These are phyloP conservation scores for Russula emetica DNA, from an alignment of 768 basidiomycete species.

Conservation along the genomic window DNA sequence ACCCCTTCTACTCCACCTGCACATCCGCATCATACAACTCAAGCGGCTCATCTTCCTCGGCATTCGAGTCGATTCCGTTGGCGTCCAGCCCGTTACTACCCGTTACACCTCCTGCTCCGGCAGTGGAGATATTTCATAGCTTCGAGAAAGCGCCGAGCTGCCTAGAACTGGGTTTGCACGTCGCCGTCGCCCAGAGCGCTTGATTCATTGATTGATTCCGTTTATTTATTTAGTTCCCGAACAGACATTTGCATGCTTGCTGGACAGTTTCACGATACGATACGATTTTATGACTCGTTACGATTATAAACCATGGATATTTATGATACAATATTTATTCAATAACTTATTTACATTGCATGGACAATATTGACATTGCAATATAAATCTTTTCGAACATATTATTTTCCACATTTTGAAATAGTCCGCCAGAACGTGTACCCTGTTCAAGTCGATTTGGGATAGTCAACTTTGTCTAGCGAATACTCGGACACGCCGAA, in stretches of 20 bases:
- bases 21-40: neutral
- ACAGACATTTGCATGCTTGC: neutral
- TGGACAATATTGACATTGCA: neutral
- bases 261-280: slow-evolving; percentile 3
- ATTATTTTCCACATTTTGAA: neutral
- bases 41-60: neutral
- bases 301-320: neutral
- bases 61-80: slow-evolving; percentile 4
- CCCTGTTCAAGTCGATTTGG: no score
- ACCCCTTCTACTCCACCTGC: neutral
- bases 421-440: no score
- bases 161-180: neutral
- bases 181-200: neutral
- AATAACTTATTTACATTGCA: slow-evolving; percentile 1
- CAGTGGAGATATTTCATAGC: neutral
- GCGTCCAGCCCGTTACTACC: neutral
- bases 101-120: slow-evolving; percentile 12
- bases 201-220: neutral
- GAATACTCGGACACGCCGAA: no score
- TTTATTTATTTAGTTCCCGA: neutral
- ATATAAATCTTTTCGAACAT: neutral
- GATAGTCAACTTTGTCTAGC: no score
- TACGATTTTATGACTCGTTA: neutral
- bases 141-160: neutral
- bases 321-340: neutral